These are phyloP conservation scores for Ogataea pilisensis DNA, from an alignment of 805 yeast species.

Conservation along the genomic window DNA sequence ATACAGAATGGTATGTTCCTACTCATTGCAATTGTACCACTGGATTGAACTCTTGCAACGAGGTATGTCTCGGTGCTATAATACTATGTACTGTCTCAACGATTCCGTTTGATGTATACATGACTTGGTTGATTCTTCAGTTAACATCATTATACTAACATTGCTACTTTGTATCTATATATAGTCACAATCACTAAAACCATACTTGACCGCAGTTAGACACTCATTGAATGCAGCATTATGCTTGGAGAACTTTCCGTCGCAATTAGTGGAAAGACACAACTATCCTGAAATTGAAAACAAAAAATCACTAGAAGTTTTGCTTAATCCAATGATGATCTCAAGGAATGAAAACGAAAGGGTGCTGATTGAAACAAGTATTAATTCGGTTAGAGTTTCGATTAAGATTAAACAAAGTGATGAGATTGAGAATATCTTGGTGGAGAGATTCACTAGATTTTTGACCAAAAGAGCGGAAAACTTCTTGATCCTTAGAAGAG, in stretches of 20 bases:
- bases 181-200: conserved; percentile 95
- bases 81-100: too few relatives aligned
- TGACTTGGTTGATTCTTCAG: too few relatives aligned
- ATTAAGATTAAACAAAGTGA: conserved; percentile 96
- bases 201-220: conserved; percentile 91
- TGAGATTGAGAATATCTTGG: conserved; percentile 91
- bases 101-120: too few relatives aligned
- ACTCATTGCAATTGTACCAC: too few relatives aligned
- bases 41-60: too few relatives aligned
- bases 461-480: conserved; percentile 94
- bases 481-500: conserved; percentile 86
- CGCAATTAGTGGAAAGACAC: conserved; percentile 95
- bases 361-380: conserved; percentile 88
- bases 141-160: not conserved
- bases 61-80: too few relatives aligned
- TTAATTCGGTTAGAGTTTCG: conserved; percentile 87
- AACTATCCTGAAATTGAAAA: conserved; percentile 96
- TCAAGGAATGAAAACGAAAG: conserved; percentile 92
- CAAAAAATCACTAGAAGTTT: conserved; percentile 72
- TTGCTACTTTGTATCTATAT: not conserved
- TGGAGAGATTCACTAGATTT: conserved; percentile 90
- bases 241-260: conserved; percentile 88
- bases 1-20: too few relatives aligned
- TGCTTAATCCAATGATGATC: conserved; percentile 83
- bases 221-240: conserved; percentile 90